phyloP scores from a whole-genome alignment of 768 basidiomycete species.

The Hypholoma fasciculare region DNA sequence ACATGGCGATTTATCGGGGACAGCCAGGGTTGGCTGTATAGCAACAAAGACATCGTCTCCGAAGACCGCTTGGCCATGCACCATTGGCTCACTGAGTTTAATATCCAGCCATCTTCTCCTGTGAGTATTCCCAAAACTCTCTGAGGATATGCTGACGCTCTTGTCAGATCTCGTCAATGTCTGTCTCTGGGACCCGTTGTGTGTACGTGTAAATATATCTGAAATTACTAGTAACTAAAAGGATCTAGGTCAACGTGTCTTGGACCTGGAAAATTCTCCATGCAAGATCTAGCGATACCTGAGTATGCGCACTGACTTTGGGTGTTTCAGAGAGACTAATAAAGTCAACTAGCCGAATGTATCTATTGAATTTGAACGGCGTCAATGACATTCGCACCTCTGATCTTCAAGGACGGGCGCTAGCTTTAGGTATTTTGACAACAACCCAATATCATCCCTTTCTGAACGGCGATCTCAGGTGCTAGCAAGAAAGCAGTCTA shows the following conservation, averaged over 20 bases:
- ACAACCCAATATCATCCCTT: not conserved
- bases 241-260: constrained; percentile 53
- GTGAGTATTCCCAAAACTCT: constrained; percentile 16
- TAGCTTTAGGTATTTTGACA: constrained; percentile 51
- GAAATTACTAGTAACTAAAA: not conserved
- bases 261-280: constrained; percentile 53
- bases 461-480: constrained; percentile 34
- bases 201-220: constrained; percentile 36
- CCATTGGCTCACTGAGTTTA: constrained; percentile 44
- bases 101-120: constrained; percentile 38
- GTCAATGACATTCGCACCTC: constrained; percentile 60
- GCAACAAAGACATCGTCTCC: constrained; percentile 7
- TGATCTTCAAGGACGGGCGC: constrained; percentile 44
- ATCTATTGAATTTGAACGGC: constrained; percentile 34
- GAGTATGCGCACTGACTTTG: constrained; percentile 33
- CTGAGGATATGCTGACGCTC: not conserved
- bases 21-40: constrained; percentile 49
- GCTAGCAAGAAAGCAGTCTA: constrained; percentile 51
- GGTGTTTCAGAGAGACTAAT: not conserved
- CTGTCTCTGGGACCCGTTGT: constrained; percentile 43
- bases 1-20: constrained; percentile 49
- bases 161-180: constrained; percentile 52
- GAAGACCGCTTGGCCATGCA: constrained; percentile 19
- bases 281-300: constrained; percentile 40
- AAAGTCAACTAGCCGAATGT: constrained; percentile 30